phyloP scores from a whole-genome alignment of 768 basidiomycete species.

The Boletus vermiculosoides region DNA sequence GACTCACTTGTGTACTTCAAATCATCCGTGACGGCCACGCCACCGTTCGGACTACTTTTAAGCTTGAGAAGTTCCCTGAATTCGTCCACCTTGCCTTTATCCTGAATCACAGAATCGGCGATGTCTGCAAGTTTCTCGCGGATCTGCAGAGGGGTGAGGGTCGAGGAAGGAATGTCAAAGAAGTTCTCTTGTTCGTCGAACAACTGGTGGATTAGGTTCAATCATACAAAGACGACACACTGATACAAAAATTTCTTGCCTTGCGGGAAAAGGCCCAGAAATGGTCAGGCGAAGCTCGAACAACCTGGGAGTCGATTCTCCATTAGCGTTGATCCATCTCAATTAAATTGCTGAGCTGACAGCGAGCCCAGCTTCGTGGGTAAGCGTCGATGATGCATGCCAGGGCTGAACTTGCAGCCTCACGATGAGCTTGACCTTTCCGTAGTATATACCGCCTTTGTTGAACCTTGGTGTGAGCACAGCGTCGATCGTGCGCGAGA shows the following conservation, averaged over 20 bases:
- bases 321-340: neutral
- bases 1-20: slow-evolving; percentile 84
- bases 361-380: slow-evolving; percentile 81
- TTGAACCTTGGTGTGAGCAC: slow-evolving; percentile 61
- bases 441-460: slow-evolving; percentile 60
- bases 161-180: slow-evolving; percentile 72
- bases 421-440: slow-evolving; percentile 73
- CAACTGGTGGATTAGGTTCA: slow-evolving; percentile 44
- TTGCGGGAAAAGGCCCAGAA: slow-evolving; percentile 78
- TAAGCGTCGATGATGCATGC: slow-evolving; percentile 73
- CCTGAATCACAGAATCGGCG: slow-evolving; percentile 52
- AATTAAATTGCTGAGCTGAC: slow-evolving; percentile 37
- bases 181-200: slow-evolving; percentile 76
- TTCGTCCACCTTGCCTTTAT: slow-evolving; percentile 42
- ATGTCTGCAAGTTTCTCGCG: slow-evolving; percentile 69
- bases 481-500: slow-evolving; percentile 56
- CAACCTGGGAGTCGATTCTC: slow-evolving; percentile 44
- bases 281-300: slow-evolving; percentile 65
- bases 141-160: slow-evolving; percentile 65
- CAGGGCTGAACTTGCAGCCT: slow-evolving; percentile 76
- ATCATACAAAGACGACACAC: neutral
- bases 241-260: slow-evolving; percentile 37
- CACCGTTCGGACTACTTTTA: slow-evolving; percentile 71
- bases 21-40: slow-evolving; percentile 78
- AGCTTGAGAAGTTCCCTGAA: slow-evolving; percentile 63